Percentiles rank a stretch among this genome's conserved stretches.
These are phyloP conservation scores for Priceomyces castillae DNA, from an alignment of 805 yeast genomes.

Conservation along the genomic window DNA sequence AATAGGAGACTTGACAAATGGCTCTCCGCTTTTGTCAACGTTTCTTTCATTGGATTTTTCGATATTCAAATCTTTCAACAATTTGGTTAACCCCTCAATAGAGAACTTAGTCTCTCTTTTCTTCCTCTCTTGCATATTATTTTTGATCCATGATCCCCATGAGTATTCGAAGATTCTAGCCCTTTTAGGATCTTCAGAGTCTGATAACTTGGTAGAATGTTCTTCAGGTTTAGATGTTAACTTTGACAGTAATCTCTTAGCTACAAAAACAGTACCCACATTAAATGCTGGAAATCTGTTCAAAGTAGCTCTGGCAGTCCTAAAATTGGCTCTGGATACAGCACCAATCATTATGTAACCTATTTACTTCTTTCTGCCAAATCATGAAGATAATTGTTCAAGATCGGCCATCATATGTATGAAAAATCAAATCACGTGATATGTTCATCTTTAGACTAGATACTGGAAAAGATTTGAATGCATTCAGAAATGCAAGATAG, in stretches of 20 bases:
- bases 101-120: constrained; percentile 80
- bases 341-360: neutral
- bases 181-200: constrained; percentile 65
- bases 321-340: neutral
- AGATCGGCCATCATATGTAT: neutral
- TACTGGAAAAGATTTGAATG: neutral
- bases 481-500: neutral
- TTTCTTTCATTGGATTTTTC: constrained; percentile 27
- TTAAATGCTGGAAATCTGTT: neutral
- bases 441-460: neutral
- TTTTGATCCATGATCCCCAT: constrained; percentile 93
- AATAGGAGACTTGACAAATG: constrained; percentile 25
- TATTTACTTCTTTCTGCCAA: no score
- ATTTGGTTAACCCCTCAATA: constrained; percentile 65
- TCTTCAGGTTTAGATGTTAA: constrained; percentile 30
- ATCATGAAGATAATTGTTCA: no score
- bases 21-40: constrained; percentile 20
- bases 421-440: neutral
- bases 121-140: constrained; percentile 71
- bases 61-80: constrained; percentile 46
- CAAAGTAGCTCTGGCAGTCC: neutral
- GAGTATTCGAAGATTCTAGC: constrained; percentile 77
- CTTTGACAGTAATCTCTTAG: neutral
- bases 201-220: constrained; percentile 54
- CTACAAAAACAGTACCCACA: neutral